Base-by-base conservation (phyloP, 2,329 filamentous ascomycete species). In the Leptographium flavum region DNA sequence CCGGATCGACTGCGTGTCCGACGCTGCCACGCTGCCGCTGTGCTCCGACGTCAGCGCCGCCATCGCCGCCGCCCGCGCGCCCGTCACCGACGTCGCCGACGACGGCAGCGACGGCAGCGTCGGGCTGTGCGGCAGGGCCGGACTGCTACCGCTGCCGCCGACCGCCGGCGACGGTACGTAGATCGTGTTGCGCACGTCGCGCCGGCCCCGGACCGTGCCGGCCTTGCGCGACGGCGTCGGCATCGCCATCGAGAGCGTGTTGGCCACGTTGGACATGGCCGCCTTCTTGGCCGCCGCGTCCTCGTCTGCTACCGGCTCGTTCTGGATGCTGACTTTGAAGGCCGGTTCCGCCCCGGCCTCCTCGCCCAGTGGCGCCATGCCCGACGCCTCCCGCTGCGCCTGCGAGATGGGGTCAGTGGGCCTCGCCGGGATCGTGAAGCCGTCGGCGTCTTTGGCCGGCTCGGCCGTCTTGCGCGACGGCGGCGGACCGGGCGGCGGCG, bases 131-230 rank as follows among this genome's bases (percentile, higher is more conserved):
- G 47, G 51, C 40, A 50, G 35, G 5, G 22, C 14, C 3, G 41
- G 43, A 25, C 19, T 44, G 35, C 22, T 30, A 22, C 35, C 32
- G 7, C 19, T 42, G 35, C 22, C 21, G 21, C 30, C 28, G 9
- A 13, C 57, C 43, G 58, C 56, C 3, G 59, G 53, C 50, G 84
- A 79, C 50, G 85, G 81, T 51, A 88, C 71, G 57, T 92, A 90
- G 45, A 94, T 80, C 1, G 88, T 95, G 62, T 94, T 94, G 48
- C 90, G 78, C 50, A 93, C 86, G 59, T 96, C 90, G 58, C 92
- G 76, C 49, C 92, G 82, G 43, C 92, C 92, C 53, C 92, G 77
- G 15, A 94, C 69, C 14, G 87, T 95, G 39, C 84, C 82, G 14
- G 75, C 67, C 55, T 79, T 83, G 23, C 83, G 76, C 46, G 75